Evolutionary conservation across 805 yeast genomes (phyloP), one percentile per base, ranked within the genome.

Genomic region (Hanseniaspora meyeri): DNA sequence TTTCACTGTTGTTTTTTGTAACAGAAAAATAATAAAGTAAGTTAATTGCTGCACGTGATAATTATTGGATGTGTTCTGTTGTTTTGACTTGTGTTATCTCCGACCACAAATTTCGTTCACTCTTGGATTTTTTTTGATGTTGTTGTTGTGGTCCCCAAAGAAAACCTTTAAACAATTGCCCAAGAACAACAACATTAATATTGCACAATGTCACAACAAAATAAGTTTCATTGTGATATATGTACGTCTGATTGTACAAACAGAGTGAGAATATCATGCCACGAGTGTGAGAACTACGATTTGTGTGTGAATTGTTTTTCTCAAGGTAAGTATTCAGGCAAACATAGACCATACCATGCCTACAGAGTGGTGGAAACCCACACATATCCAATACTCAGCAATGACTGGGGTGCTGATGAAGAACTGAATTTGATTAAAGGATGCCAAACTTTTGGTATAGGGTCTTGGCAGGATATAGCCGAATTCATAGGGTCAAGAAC

Each of bases 321-420:
- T 2, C 78, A 81, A 57, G 99, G 98, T 14, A 72, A 78, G 16
- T 72, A 79, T 24, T 79, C 93, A 3, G 95, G 88, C 2, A 82
- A 80, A 59, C 99, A 93, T 72, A 83, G 88, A 68, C 97, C 98
- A 11, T 87, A 81, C 77, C 99, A 93, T 68, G 95, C 87, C 65
- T 93, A 93, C 68, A 79, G 81, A 64, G 86, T 93, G 16, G 82
- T 91, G 31, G 98, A 93, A 68, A 96, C 95, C 63, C 91, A 91
- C 65, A 85, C 95, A 2, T 91, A 87, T 65, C 98, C 99, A 0
- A 86, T 95, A 10, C 83, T 95, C 62, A 85, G 81, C 53, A 79
- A 77, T 57, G 90, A 84, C 57, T 93, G 98, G 97, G 99, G 98
- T 39, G 98, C 98, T 1, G 98, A 93, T 71, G 99, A 93, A 68